Evolutionary conservation across 108 stramenopile species (phyloP).

Genomic region (Cyclotella kingstonii): DNA sequence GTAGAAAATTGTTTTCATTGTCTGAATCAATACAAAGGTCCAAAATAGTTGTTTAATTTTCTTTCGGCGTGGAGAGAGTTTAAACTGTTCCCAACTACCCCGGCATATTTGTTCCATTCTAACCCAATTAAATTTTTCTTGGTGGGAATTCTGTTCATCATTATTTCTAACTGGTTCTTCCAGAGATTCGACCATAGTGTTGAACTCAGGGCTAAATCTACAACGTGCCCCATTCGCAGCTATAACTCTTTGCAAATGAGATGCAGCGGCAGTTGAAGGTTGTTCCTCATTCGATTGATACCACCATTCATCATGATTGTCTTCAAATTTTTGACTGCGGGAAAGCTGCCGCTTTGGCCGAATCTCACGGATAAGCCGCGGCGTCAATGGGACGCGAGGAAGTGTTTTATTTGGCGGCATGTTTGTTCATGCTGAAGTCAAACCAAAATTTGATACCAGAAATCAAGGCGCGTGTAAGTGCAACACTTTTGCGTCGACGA

Average conservation of each 20-base stretch:
- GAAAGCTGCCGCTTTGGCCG: slow-evolving; percentile 24
- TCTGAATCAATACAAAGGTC: slow-evolving; percentile 4
- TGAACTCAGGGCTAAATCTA: neutral
- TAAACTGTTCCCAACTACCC: slow-evolving; percentile 20
- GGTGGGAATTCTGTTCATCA: neutral
- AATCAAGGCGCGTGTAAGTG: too few species aligned
- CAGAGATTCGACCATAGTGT: neutral
- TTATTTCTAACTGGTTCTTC: neutral
- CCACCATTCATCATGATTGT: slow-evolving; percentile 32
- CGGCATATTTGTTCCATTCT: neutral
- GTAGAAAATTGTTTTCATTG: slow-evolving; percentile 24
- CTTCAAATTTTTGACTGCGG: slow-evolving; percentile 11
- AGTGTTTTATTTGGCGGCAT: slow-evolving; percentile 18
- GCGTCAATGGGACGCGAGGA: slow-evolving; percentile 20
- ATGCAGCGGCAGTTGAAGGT: neutral
- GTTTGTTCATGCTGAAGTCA: too few species aligned
- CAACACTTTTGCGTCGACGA: too few species aligned
- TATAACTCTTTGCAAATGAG: neutral
- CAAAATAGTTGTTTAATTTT: slow-evolving; percentile 16
- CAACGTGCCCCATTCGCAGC: slow-evolving; percentile 7
- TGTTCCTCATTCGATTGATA: neutral
- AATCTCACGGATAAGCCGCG: slow-evolving; percentile 29
- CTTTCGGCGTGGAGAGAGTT: slow-evolving; percentile 5
- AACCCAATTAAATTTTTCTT: neutral
- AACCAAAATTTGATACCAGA: too few species aligned